Base-by-base conservation (phyloP, 805 yeast genomes). In the Candida incommunis region DNA sequence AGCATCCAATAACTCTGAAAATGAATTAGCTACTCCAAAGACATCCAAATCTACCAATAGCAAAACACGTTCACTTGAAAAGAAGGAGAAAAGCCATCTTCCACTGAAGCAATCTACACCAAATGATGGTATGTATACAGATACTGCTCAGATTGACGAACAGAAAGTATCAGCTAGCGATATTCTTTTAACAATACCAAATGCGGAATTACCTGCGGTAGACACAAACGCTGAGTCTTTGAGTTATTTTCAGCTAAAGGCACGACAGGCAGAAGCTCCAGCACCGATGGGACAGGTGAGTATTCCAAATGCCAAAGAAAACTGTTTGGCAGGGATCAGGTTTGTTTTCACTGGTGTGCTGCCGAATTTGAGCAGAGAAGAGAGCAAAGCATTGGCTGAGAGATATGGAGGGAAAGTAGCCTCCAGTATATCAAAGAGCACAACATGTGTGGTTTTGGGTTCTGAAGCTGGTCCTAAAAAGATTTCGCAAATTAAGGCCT, bases 381-480 rank as follows among this genome's bases (percentile, higher is more conserved):
- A 75, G 20, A 79, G 88, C 23, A 94, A 84, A 56, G 68, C 72
- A 22, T 57, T 83, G 11, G 95, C 96, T 3, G 80, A 84, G 54
- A 71, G 74, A 50, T 86, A 90, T 56, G 98, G 98, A 15, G 98
- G 95, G 2, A 79, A 79, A 54, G 94, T 90, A 16, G 84, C 66
- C 0, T 78, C 84, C 53, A 75, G 95, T 0, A 80, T 90, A 22
- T 82, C 92, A 46, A 76, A 85, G 9, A 84, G 81, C 55, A 92
- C 98, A 0, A 75, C 86, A 22, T 69, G 87, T 41, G 95, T 90
- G 2, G 96, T 92, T 1, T 69, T 92, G 24, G 98, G 98, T 4
- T 86, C 74, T 44, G 96, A 92, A 52, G 97, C 98, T 2, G 98
- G 98, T 0, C 96, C 97, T 2, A 78, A 86, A n/a, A 92, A 92